These are phyloP conservation scores for Thuja plicata DNA, from an alignment of 83 land plant genomes.

Conservation along the genomic window DNA sequence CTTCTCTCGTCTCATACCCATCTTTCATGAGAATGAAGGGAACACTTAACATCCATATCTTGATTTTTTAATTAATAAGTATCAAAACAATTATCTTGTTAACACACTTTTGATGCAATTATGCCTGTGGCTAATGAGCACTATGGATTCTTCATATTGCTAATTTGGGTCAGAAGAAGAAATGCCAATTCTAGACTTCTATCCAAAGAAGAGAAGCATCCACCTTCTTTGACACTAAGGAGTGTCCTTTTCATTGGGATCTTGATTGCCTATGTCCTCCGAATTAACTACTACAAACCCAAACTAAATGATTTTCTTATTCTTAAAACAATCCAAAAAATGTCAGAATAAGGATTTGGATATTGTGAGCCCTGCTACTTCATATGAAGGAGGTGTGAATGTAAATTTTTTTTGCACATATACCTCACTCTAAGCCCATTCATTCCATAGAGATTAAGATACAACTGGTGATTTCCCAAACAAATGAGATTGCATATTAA, in stretches of 20 bases:
- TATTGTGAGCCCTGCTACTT: not conserved
- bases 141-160: not conserved
- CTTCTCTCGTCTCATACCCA: too few species aligned
- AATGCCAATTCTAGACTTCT: not conserved
- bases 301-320: not conserved
- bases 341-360: not conserved
- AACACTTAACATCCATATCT: too few species aligned
- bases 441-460: constrained; percentile 7
- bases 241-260: not conserved
- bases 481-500: not conserved
- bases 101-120: too few species aligned
- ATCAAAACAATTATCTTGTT: too few species aligned
- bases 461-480: not conserved
- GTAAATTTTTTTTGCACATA: not conserved
- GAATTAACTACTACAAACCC: not conserved
- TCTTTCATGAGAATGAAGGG: too few species aligned
- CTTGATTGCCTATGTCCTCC: not conserved
- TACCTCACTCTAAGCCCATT: constrained; percentile 11
- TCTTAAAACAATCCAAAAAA: not conserved
- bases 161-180: not conserved
- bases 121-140: not conserved
- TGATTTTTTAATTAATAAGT: too few species aligned
- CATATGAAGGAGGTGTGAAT: too few species aligned
- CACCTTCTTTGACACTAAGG: constrained; percentile 8
- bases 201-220: constrained; percentile 11